phyloP scores from a whole-genome alignment of 352 stramenopile species.

The Thalassiosira ordinaria region DNA sequence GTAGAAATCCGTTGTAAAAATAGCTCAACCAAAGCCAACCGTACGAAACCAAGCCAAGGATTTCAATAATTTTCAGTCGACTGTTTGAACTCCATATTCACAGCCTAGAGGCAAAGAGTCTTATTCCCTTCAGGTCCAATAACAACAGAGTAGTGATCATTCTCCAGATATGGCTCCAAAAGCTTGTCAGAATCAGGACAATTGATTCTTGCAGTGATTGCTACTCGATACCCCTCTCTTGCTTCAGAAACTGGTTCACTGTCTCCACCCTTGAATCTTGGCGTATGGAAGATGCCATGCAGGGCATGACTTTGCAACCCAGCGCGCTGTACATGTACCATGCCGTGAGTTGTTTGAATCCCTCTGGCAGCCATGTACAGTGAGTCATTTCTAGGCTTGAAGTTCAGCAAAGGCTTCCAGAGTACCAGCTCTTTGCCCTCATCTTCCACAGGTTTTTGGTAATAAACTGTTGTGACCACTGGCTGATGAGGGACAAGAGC shows the following conservation, averaged over 20 bases:
- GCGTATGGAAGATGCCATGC: slow-evolving; percentile 43
- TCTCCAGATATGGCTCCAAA: slow-evolving; percentile 19
- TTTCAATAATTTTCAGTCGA: no score
- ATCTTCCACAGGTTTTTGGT: slow-evolving; percentile 20
- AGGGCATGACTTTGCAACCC: slow-evolving; percentile 22
- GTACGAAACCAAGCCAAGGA: no score
- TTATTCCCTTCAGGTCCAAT: slow-evolving; percentile 10
- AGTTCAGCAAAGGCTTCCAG: slow-evolving; percentile 30
- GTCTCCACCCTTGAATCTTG: slow-evolving; percentile 14
- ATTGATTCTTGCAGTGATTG: slow-evolving; percentile 21
- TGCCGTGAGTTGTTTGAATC: slow-evolving; percentile 31
- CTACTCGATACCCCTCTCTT: slow-evolving; percentile 27
- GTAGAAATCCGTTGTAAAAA: no score
- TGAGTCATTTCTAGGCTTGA: slow-evolving; percentile 24
- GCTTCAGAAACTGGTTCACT: slow-evolving; percentile 1
- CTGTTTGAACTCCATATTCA: no score
- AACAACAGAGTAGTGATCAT: slow-evolving; percentile 10
- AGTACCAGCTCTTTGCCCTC: slow-evolving; percentile 31
- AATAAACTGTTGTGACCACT: slow-evolving; percentile 41
- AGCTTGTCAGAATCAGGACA: slow-evolving; percentile 16
- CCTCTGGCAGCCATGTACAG: slow-evolving; percentile 34
- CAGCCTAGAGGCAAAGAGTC: neutral
- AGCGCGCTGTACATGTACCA: slow-evolving; percentile 29
- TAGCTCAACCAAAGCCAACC: no score
- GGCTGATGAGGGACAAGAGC: slow-evolving; percentile 20